Evolutionary conservation across 2,329 filamentous ascomycete genomes (phyloP), one percentile per base, ranked within the genome.

Genomic region (Aspergillus arachidicola): DNA sequence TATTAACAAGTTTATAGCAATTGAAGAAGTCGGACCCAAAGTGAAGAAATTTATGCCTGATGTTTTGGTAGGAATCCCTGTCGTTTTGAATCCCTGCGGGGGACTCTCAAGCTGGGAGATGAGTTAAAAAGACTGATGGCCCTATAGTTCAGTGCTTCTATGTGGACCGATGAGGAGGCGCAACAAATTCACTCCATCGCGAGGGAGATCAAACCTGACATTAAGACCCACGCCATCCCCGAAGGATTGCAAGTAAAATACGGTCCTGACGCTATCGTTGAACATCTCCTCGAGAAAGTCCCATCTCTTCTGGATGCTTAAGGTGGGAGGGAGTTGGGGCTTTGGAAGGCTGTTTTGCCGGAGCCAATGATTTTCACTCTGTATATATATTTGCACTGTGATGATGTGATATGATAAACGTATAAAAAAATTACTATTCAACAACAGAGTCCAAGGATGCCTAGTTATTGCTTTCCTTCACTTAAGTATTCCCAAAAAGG

Each of bases 101-200:
- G 34, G 7, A n/a, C 14, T 30, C 6, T 50, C 46, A 32, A 26
- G 28, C 16, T 19, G 23, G 11, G 16, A n/a, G 10, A 54, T 6
- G 19, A 3, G 28, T 41, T 28, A 7, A 23, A 23, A 23, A 23
- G 23, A 36, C 66, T 71, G 51, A 69, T 57, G 28, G n/a, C 6
- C 6, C 54, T 58, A 60, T 63, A 88, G 85, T 89, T 88, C 78
- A 86, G 83, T 58, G 87, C 88, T 3, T 89, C 84, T 3, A 86
- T 86, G 84, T 86, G 84, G 84, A 80, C 81, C 36, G 73, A 72
- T 3, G 77, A 80, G 48, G 68, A 81, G 70, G 75, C 77, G 16
- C 66, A 70, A 11, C 67, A 73, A 45, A 80, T 81, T 53, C 76
- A 79, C 48, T 65, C 71, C 9, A 80, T 76, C 23, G 79, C 76